These are phyloP conservation scores for Cryptococcus sp. DNA, from an alignment of 1,284 basidiomycete genomes.

Conservation along the genomic window DNA sequence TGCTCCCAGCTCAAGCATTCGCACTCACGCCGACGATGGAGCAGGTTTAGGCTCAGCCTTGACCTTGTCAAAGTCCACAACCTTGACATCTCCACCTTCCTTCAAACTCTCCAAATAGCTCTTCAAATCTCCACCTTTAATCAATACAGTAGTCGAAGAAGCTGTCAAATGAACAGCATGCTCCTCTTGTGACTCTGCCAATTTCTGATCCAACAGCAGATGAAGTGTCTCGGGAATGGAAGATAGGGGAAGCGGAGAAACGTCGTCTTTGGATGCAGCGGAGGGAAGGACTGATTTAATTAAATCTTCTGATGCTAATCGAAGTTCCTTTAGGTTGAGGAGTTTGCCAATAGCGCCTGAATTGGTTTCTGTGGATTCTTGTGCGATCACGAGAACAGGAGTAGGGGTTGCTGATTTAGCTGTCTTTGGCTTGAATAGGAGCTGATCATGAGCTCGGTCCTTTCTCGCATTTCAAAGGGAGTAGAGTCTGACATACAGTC, in stretches of 20 bases:
- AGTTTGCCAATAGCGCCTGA: conserved; percentile 72
- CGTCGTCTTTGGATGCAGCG: conserved; percentile 73
- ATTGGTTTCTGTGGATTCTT: conserved; percentile 72
- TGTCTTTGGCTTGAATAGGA: conserved; percentile 56
- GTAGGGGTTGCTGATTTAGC: conserved; percentile 79
- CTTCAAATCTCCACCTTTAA: conserved; percentile 69
- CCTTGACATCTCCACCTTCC: conserved; percentile 29
- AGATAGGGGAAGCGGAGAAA: conserved; percentile 70
- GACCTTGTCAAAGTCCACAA: conserved; percentile 68
- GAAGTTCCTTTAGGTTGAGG: conserved; percentile 81
- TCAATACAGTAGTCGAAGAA: conserved; percentile 65
- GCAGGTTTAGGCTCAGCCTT: conserved; percentile 46
- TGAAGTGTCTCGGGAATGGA: conserved; percentile 70
- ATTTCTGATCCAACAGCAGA: conserved; percentile 71
- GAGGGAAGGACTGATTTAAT: conserved; percentile 72
- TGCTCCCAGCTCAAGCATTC: conserved; percentile 5
- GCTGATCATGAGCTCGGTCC: conserved; percentile 17
- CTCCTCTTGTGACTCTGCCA: conserved; percentile 56
- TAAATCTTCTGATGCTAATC: conserved; percentile 82
- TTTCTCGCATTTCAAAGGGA: background rate
- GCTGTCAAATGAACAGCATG: conserved; percentile 74
- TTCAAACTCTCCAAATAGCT: conserved; percentile 64
- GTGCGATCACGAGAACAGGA: conserved; percentile 80
- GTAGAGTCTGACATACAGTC: conserved; percentile 28
- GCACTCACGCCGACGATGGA: conserved; percentile 15